Base-by-base conservation (phyloP, 352 stramenopile species). In the Elongisporangium undulatum region DNA sequence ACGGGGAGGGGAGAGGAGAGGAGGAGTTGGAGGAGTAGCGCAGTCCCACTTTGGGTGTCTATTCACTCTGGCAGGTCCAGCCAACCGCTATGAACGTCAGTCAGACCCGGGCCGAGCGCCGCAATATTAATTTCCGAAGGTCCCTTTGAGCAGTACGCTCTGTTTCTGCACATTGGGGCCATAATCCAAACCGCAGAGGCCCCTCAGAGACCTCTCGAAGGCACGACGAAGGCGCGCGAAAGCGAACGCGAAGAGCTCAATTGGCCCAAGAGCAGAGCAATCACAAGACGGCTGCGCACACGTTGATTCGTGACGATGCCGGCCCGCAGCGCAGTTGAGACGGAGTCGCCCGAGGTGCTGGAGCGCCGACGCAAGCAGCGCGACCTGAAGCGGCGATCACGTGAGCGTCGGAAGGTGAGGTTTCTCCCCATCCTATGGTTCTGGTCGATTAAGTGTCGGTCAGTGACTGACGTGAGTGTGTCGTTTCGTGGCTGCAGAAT, bases 381-480 rank as follows among this genome's bases (percentile, higher is more conserved):
- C 54, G 68, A 76, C 59, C 65, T 76, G 48, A 76, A 76, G 48
- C 68, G 68, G 24, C 63, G 65, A 62, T 76, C 71, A 48, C 68
- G 68, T 15, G 68, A 69, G 49, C 65, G 68, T 39, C 66, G 68
- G 19, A 76, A 73, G 66, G 68, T 76, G 55, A 53, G 65, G 13
- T 0, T 41, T 50, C 17, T 29, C 4, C 45, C 39, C 19, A 15
- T 71, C 4, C 20, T 50, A 45, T 17, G 26, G 23, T 3, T 29
- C 9, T 51, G 3, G 48, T 53, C 51, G 15, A 54, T 23, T 19
- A 45, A 60, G 22, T 22, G 23, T 22, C 17, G 24, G 8, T 23
- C 26, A 48, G 0, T 60, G 26, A 54, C 57, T 64, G 22, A 64
- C 58, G 22, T 19, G 13, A 45, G 34, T 15, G 34, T 15, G 49